Conservation (phyloP, 75 land plant genomes). For the Selaginella moellendorffii region DNA sequence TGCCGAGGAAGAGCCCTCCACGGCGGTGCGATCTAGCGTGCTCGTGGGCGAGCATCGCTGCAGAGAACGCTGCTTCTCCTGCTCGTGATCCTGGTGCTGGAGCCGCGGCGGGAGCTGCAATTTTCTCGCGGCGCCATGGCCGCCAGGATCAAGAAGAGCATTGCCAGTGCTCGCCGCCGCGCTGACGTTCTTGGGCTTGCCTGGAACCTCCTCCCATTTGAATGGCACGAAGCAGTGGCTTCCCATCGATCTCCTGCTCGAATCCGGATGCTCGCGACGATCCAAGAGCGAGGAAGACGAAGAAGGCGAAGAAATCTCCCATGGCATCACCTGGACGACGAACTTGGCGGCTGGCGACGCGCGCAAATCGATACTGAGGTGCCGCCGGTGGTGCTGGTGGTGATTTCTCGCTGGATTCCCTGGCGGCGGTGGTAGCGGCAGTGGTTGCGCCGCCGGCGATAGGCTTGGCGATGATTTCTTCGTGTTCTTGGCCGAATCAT, state of each 20-base stretch:
- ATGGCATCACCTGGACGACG: constrained; percentile 13
- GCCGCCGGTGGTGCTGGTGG: neutral
- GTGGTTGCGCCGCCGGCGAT: neutral
- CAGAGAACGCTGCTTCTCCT: neutral
- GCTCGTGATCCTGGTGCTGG: neutral
- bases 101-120: neutral
- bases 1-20: neutral
- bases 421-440: neutral
- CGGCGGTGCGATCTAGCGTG: neutral
- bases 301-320: constrained; percentile 9
- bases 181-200: constrained; percentile 5
- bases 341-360: constrained; percentile 14
- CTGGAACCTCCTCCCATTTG: constrained; percentile 16
- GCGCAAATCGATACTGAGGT: constrained; percentile 8
- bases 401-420: neutral
- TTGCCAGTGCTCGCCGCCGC: neutral
- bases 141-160: too few relatives aligned
- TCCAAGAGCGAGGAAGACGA: neutral
- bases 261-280: neutral
- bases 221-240: constrained; percentile 12
- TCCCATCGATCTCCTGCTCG: neutral
- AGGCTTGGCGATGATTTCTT: neutral
- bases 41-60: neutral
- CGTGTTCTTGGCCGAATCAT: too few relatives aligned
- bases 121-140: neutral